Evolutionary conservation across 257 asterid genomes (phyloP), one percentile per base, ranked within the genome.

Genomic region (Verbena officinalis): DNA sequence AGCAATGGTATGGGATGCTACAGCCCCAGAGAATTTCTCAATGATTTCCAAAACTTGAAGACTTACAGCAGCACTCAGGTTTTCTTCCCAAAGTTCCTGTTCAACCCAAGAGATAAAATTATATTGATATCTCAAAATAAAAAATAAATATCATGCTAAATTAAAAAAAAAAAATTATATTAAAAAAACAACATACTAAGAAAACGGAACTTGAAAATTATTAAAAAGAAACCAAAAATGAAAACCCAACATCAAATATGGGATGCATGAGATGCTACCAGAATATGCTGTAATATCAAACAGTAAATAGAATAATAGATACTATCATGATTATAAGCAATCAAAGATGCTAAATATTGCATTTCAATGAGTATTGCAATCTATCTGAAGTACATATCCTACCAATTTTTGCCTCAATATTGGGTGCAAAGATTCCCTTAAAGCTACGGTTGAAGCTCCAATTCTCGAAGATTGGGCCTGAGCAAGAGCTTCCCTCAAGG

Each of bases 31-130:
- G 68, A 94, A 94, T 61, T 94, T 90, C 64, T 86, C 79, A 66
- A 83, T 81, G 70, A 90, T 83, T 84, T 90, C 99, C 74, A 94
- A 73, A 71, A 88, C 96, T 74, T 94, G 96, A 59, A 94, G 96
- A 80, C 95, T 86, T 70, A 90, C 87, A 71, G 97, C 96, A 71
- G 97, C 90, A 78, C 91, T 88, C 74, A 94, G 80, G 83, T 91
- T 94, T 76, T 94, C 99, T 77, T 94, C 99, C 99, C 99, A 94
- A 64, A 94, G 96, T 77, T 94, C 97, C 99, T 94, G 84, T 77
- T 71, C 69, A 72, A 40, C 21, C n/a, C n/a, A n/a, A n/a, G n/a
- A n/a, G n/a, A n/a, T n/a, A n/a, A n/a, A n/a, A n/a, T n/a, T n/a
- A n/a, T n/a, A n/a, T n/a, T n/a, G n/a, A n/a, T n/a, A n/a, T n/a